Base-by-base conservation (phyloP, 1,139 yeast species). In the Suhomyces bolitotheri region DNA sequence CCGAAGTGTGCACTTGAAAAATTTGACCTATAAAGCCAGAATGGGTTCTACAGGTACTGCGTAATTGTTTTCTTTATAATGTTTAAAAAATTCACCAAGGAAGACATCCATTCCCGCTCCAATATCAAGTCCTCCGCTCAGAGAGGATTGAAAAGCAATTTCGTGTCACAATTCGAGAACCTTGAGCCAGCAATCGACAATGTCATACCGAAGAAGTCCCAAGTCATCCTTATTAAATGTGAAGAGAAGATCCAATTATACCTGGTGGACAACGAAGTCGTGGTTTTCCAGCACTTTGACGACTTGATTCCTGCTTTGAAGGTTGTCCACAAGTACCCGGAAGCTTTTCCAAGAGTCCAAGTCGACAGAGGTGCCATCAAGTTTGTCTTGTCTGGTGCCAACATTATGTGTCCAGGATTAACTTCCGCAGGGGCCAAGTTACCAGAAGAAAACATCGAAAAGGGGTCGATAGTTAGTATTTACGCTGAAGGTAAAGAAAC, bases 341-440 rank as follows among this genome's bases (percentile, higher is more conserved):
- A 74, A 7, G 77, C 82, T 24, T 89, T 90, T 64, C 97, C 97
- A 22, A 68, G 76, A 28, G 95, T 90, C 23, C 86, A 82, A 53
- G 97, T 90, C 8, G 98, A 90, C 56, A 76, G 97, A 59, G 98
- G 98, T 40, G 98, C 97, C 34, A 89, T 90, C 56, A 90, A 90
- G 62, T 90, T 90, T 54, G 95, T 90, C 15, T 67, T 90, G 23
- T 84, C 95, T 2, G 97, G 97, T 36, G 97, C 97, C 22, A 89
- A 89, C 55, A 85, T 90, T 51, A 90, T 89, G 97, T 90, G 97
- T 64, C 97, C 97, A 4, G 98, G 98, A 16, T 72, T 90, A 46
- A 90, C 97, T 0, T 86, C 96, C 13, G 74, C 86, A 7, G 97
- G 97, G 28, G 97, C 96, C 19, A 62, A 68, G 40, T 68, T 90